phyloP scores from a whole-genome alignment of 352 stramenopile genomes.

The Globisporangium splendens region DNA sequence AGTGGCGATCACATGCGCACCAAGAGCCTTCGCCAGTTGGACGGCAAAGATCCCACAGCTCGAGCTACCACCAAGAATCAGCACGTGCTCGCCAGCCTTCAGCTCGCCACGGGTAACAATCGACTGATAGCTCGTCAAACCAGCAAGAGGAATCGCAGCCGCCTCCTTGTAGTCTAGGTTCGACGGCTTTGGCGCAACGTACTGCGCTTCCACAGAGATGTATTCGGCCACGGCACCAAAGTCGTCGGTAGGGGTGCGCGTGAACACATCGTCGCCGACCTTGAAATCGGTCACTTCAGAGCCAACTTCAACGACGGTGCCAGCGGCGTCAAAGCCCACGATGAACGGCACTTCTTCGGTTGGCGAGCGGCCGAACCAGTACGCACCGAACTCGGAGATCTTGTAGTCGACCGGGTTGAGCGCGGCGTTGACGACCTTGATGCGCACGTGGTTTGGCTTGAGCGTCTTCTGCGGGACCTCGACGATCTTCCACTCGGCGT shows the following conservation, averaged over 20 bases:
- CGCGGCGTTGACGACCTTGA: slow-evolving; percentile 55
- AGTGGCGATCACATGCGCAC: slow-evolving; percentile 14
- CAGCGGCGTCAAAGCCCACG: slow-evolving; percentile 65
- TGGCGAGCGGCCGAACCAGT: slow-evolving; percentile 25
- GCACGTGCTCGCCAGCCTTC: slow-evolving; percentile 20
- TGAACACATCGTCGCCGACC: slow-evolving; percentile 56
- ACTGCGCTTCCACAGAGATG: slow-evolving; percentile 10
- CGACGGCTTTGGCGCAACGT: slow-evolving; percentile 25
- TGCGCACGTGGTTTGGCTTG: slow-evolving; percentile 32
- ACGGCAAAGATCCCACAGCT: slow-evolving; percentile 22
- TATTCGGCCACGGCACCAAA: slow-evolving; percentile 16
- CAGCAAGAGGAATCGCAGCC: slow-evolving; percentile 16
- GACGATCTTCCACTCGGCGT: slow-evolving; percentile 16
- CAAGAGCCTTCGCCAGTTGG: slow-evolving; percentile 21
- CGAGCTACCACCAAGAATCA: slow-evolving; percentile 26
- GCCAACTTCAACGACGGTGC: slow-evolving; percentile 55
- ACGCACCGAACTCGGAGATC: slow-evolving; percentile 32
- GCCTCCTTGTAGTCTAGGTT: slow-evolving; percentile 24
- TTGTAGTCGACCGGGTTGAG: slow-evolving; percentile 77
- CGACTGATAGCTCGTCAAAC: slow-evolving; percentile 23
- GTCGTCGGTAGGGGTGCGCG: slow-evolving; percentile 3
- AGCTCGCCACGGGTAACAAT: slow-evolving; percentile 16
- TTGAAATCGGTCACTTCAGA: slow-evolving; percentile 36
- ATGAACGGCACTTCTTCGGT: slow-evolving; percentile 28
- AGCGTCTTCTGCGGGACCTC: slow-evolving; percentile 13